phyloP scores from a whole-genome alignment of 805 yeast species.

The Candida xiaguanensis region DNA sequence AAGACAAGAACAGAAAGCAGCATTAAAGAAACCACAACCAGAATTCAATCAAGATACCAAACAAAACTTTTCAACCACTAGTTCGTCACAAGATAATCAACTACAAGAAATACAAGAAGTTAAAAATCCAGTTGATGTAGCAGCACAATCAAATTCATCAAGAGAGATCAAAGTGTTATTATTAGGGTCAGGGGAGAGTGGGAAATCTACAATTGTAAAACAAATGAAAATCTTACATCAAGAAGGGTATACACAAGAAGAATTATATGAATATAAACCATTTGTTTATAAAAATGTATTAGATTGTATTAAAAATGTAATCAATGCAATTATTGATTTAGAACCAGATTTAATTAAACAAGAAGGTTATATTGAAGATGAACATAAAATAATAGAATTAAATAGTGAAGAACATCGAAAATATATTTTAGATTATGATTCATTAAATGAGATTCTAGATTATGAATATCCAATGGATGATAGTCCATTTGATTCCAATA shows the following conservation, averaged over 20 bases:
- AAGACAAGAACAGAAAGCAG: constrained; percentile 17
- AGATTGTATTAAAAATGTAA: constrained; percentile 70
- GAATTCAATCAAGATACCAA: background rate
- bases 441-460: constrained; percentile 41
- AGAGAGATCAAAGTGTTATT: constrained; percentile 69
- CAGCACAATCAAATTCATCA: constrained; percentile 8
- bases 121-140: constrained; percentile 11
- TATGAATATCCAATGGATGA: constrained; percentile 53
- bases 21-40: constrained; percentile 7
- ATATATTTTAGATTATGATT: constrained; percentile 27
- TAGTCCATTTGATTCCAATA: constrained; percentile 45
- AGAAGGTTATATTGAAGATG: constrained; percentile 12
- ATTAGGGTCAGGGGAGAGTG: constrained; percentile 85
- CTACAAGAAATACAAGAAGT: background rate
- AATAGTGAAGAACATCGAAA: constrained; percentile 9
- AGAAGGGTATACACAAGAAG: constrained; percentile 67
- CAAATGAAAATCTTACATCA: constrained; percentile 79
- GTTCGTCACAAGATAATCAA: constrained; percentile 9
- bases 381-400: constrained; percentile 8
- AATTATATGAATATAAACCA: constrained; percentile 68
- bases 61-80: constrained; percentile 3
- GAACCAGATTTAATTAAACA: constrained; percentile 35
- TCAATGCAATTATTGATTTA: constrained; percentile 60
- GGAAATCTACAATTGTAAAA: constrained; percentile 76
- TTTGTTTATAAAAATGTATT: constrained; percentile 74